These are phyloP conservation scores for Mycena metata DNA, from an alignment of 768 basidiomycete species.

Conservation along the genomic window DNA sequence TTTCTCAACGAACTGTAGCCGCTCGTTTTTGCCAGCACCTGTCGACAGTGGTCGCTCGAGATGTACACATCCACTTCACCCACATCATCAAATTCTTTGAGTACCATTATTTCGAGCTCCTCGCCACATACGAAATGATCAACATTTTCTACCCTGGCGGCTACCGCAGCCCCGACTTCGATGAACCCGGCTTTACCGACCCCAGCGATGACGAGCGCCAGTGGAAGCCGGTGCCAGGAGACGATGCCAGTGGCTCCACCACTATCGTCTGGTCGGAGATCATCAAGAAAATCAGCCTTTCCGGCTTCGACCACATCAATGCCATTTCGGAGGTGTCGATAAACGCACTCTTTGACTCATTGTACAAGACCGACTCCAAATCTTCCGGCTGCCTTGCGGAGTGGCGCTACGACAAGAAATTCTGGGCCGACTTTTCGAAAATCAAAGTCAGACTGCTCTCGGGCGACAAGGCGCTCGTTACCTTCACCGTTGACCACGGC, in stretches of 20 bases:
- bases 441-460: constrained; percentile 29
- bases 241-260: neutral
- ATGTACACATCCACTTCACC: constrained; percentile 4
- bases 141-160: constrained; percentile 8
- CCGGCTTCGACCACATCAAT: constrained; percentile 23
- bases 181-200: neutral
- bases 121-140: neutral
- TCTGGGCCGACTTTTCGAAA: constrained; percentile 11
- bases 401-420: constrained; percentile 13
- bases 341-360: constrained; percentile 19
- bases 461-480: constrained; percentile 19
- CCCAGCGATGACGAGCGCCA: constrained; percentile 2
- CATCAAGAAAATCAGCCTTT: constrained; percentile 15
- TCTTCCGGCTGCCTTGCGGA: constrained; percentile 2
- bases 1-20: constrained; percentile 11
- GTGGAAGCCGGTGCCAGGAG: neutral
- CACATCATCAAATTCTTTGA: constrained; percentile 4
- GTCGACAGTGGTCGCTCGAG: neutral
- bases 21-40: constrained; percentile 32
- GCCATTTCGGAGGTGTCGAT: constrained; percentile 32
- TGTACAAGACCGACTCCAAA: neutral
- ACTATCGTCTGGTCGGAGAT: constrained; percentile 27
- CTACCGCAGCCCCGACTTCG: neutral
- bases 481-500: constrained; percentile 26
- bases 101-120: neutral